A percentile compares a stretch with the other conserved stretches of the same genome.
Evolutionary conservation across 129 eudicot genomes (phyloP).

Genomic region (carrot (Daucus carota)): DNA sequence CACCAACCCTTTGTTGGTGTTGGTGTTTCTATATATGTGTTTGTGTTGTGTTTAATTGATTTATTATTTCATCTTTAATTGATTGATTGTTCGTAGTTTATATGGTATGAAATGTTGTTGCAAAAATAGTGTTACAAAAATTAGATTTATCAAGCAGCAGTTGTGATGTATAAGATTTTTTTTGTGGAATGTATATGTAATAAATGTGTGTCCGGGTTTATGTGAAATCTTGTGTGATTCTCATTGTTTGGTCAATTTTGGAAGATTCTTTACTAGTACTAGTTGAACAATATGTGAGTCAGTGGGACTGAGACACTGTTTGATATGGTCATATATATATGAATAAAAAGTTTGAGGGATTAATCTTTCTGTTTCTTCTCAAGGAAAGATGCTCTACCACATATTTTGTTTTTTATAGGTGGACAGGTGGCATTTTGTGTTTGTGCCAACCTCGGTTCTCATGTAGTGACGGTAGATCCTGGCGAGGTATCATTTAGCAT

Average conservation of each 20-base stretch:
- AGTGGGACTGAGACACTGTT: constrained; percentile 3
- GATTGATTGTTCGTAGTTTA: too few species aligned
- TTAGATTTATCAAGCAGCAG: not conserved
- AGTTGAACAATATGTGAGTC: not conserved
- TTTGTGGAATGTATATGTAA: not conserved
- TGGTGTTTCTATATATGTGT: too few species aligned
- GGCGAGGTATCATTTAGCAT: constrained; percentile 98
- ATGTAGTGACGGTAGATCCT: constrained; percentile 53
- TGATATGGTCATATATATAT: too few species aligned
- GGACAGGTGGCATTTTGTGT: constrained; percentile 15
- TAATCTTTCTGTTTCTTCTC: not conserved
- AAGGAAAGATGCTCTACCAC: not conserved
- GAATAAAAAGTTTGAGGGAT: not conserved
- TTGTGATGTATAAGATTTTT: not conserved
- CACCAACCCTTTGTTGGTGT: too few species aligned
- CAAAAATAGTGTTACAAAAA: not conserved
- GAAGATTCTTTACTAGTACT: not conserved
- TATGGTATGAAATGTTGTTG: not conserved
- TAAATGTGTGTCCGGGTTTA: not conserved
- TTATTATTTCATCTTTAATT: too few species aligned
- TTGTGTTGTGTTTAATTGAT: too few species aligned
- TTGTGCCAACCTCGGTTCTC: constrained; percentile 58
- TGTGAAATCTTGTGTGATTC: not conserved
- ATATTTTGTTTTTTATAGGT: constrained; percentile 21
- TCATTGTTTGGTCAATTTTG: not conserved